Evolutionary conservation across 1,284 basidiomycete species (phyloP), one percentile per base, ranked within the genome.

Genomic region (Abortiporus biennis): DNA sequence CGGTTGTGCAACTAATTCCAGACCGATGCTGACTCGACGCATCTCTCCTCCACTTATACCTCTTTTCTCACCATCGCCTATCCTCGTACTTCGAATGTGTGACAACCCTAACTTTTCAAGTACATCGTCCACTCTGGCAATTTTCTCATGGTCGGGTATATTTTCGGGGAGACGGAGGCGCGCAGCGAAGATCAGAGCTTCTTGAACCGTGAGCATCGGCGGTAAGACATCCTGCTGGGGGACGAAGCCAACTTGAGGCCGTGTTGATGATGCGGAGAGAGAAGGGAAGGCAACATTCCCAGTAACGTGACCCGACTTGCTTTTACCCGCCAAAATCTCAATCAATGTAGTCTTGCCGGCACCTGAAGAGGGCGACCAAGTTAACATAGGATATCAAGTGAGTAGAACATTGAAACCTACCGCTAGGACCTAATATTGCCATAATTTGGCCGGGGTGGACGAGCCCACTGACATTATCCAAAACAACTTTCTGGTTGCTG

Each of bases 11-110:
- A 93, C 83, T 19, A 92, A 69, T 54, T 91, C 85, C 42, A 91
- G 70, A 6, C 91, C 90, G 45, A 94, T 92, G 41, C 80, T 85
- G 13, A 94, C 79, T 32, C 91, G 71, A 32, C 88, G 74, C 69
- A 85, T 86, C 63, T 93, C 90, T 16, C 90, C 90, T 12, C 90
- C 91, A 44, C 84, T 88, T 34, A 93, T 91, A 1, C 90, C 85
- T 38, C 88, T 71, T 45, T 76, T 73, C 58, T 85, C 83, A 6
- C 83, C 79, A n/a, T 81, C 72, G 1, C 92, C 92, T 31, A 95
- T 90, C 35, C 85, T 69, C 1, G 77, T 73, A 56, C 92, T 64
- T n/a, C 76, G 78, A 11, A 93, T 67, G 32, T 76, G 68, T 5
- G 70, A 61, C 20, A 96, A 74, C 2, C 89, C 89, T 2, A 96